Base-by-base conservation (phyloP, 129 eudicot genomes). In the Helichrysum umbraculigerum region DNA sequence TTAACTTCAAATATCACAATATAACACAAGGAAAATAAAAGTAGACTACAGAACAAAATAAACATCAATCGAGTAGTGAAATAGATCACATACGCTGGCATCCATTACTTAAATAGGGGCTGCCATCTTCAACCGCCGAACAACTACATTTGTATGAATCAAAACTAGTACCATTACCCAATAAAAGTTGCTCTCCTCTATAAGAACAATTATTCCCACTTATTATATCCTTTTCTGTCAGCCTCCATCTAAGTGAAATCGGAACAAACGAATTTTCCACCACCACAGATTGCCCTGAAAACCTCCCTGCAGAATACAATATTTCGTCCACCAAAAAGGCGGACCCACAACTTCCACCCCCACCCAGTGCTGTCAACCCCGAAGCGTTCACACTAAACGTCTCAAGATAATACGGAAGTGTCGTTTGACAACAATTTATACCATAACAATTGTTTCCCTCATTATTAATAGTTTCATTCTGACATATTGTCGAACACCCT, bases 41-140 rank as follows among this genome's bases (percentile, higher is more conserved):
- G 4, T 1, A 2, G 1, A 44, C 0, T 0, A 11, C 0, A 44
- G 5, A 56, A 19, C 0, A 19, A 56, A 20, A 56, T 2, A 7
- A 56, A 56, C 21, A n/a, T n/a, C n/a, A n/a, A 5, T 19, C 11
- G 29, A 56, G 29, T 56, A 21, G 1, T 4, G 0, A 60, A 21
- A 9, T 12, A 0, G 30, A 60, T 60, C 0, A 11, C 66, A 1
- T 60, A 60, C 66, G 16, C 11, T 60, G 66, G 2, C 66, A 60
- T 60, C 66, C 66, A 60, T 25, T 2, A 0, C 66, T 60, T 60
- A 60, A 60, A 61, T 61, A 61, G 16, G 66, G 66, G 66, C 17
- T 61, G 1, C 66, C 66, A 25, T 61, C 66, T 21, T 61, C 7
- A 61, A 61, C 33, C 17, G 29, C 1, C 1, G 29, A 20, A 20